Percentiles rank a stretch among this genome's conserved stretches.
Conservation (phyloP, 2,329 filamentous ascomycete genomes). For the Diplodia corticola region DNA sequence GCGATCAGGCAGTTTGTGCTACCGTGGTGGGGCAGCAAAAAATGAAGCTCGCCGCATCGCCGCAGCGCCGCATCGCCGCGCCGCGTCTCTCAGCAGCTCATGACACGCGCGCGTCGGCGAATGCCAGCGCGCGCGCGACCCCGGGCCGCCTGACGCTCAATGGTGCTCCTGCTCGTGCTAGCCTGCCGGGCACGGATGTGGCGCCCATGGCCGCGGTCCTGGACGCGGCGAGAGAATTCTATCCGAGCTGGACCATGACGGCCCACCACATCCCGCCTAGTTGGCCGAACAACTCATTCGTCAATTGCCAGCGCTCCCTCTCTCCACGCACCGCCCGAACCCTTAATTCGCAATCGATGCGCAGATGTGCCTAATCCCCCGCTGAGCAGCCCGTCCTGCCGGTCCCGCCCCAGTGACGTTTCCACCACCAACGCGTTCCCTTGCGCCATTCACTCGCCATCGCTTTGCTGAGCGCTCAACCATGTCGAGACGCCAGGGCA, state of each 20-base stretch:
- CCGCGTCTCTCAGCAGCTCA: no score
- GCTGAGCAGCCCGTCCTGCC: constrained; percentile 16
- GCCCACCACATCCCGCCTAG: constrained; percentile 7
- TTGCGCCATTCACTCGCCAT: constrained; percentile 21
- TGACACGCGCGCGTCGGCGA: neutral
- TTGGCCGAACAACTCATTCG: constrained; percentile 15
- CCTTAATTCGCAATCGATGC: constrained; percentile 1
- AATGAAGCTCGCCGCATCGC: neutral
- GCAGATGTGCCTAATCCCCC: constrained; percentile 8
- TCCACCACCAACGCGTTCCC: neutral
- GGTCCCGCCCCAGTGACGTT: constrained; percentile 7
- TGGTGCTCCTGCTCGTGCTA: no score
- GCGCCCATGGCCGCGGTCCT: constrained; percentile 7
- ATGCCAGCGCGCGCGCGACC: constrained; percentile 6
- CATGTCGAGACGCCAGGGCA: constrained; percentile 16
- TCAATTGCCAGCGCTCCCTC: constrained; percentile 14
- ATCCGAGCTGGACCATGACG: constrained; percentile 3
- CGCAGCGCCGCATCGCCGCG: no score
- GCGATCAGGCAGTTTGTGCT: constrained; percentile 13
- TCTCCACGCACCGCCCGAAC: neutral
- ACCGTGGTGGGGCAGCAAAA: neutral
- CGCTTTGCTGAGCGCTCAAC: neutral
- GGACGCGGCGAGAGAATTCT: constrained; percentile 18
- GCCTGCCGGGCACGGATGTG: neutral
- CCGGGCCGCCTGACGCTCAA: constrained; percentile 14